Percentiles rank a stretch among this genome's conserved stretches.
phyloP scores from a whole-genome alignment of 2,329 filamentous ascomycete species.

The Cordyceps cateniannulata region DNA sequence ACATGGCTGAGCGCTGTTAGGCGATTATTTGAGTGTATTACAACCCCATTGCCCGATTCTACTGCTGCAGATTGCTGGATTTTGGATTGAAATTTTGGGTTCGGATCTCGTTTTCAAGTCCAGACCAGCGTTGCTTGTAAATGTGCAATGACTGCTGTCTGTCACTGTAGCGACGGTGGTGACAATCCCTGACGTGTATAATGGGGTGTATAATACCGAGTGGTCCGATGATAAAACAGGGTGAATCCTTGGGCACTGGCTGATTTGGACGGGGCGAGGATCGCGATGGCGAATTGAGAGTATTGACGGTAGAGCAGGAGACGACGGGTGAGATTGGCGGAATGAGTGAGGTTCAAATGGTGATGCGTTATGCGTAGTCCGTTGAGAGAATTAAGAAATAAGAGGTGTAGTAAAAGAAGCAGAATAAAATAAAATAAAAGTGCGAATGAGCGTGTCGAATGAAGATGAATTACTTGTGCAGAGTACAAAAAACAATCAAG shows the following conservation, averaged over 20 bases:
- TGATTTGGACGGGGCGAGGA: background rate
- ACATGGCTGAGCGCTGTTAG: slow-evolving; percentile 11
- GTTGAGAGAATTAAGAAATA: background rate
- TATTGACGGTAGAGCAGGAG: background rate
- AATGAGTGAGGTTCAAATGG: background rate
- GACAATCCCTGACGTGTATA: background rate
- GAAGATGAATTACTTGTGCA: background rate
- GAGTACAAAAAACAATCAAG: background rate
- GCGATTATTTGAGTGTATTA: background rate
- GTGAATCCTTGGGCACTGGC: background rate
- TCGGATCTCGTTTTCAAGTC: background rate
- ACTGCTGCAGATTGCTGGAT: background rate
- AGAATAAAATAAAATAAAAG: background rate
- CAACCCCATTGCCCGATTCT: background rate
- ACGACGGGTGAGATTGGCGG: background rate
- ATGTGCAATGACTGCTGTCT: background rate
- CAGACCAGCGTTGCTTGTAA: background rate
- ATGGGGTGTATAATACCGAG: background rate
- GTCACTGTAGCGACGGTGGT: background rate
- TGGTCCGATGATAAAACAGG: background rate
- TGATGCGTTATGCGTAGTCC: background rate
- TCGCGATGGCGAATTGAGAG: background rate
- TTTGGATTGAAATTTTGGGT: background rate
- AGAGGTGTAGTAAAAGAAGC: slow-evolving; percentile 15
- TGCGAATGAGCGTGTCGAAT: background rate